Conservation (phyloP, 441 rosid species). For the Brassica balearica region DNA sequence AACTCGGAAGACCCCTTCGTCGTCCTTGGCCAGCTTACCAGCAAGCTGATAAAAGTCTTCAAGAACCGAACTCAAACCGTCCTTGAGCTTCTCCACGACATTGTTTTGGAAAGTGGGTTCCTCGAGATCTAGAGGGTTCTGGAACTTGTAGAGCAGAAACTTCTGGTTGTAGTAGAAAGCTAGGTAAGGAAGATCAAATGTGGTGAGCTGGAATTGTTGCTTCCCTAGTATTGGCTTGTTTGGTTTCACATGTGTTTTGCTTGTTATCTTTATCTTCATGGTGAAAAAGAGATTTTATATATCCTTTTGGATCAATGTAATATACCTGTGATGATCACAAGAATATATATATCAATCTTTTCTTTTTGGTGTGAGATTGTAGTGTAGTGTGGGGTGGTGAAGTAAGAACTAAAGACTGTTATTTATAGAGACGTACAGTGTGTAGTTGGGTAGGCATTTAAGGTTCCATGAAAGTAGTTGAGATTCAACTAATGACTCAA, state of each 20-base stretch:
- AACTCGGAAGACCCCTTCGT: conserved; percentile 75
- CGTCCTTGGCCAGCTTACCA: conserved; percentile 82
- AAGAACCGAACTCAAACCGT: conserved; percentile 65
- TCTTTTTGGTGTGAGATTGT: conserved; percentile 25
- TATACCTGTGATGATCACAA: conserved; percentile 31
- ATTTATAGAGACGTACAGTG: conserved; percentile 37
- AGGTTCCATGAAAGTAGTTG: conserved; percentile 55
- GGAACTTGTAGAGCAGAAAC: conserved; percentile 66
- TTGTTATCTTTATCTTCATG: conserved; percentile 50
- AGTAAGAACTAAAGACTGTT: conserved; percentile 1
- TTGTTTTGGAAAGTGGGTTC: conserved; percentile 46
- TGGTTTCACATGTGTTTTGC: conserved; percentile 69
- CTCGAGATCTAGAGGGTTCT: conserved; percentile 39
- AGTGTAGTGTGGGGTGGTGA: conserved; percentile 15
- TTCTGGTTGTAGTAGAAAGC: conserved; percentile 89
- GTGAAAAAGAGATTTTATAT: conserved; percentile 23
- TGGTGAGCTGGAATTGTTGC: conserved; percentile 69
- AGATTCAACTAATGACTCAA: conserved; percentile 43
- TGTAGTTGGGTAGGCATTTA: conserved; percentile 62
- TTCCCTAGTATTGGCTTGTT: conserved; percentile 55
- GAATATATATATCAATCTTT: background rate
- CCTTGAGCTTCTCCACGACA: conserved; percentile 75
- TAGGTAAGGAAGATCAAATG: conserved; percentile 89
- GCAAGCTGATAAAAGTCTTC: conserved; percentile 84
- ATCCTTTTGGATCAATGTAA: conserved; percentile 17